A percentile compares a stretch with the other conserved stretches of the same genome.
Evolutionary conservation across 208 protist genomes (phyloP).

Genomic region (Trypanosoma melophagium): DNA sequence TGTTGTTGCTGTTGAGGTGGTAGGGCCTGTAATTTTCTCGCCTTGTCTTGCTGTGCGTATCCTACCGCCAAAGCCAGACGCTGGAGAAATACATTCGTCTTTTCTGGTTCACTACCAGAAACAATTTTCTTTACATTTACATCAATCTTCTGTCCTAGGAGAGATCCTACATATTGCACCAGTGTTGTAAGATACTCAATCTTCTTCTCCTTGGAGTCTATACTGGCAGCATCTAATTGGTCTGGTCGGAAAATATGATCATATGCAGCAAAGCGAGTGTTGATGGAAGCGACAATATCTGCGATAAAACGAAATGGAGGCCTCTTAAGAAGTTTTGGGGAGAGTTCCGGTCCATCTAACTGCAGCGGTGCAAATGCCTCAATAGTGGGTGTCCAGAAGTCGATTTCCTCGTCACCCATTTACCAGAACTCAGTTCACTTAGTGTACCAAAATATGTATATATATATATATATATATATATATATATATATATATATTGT

Average conservation of each 20-base stretch:
- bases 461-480: background rate
- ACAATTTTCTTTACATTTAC: slow-evolving; percentile 89
- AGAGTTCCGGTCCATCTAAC: slow-evolving; percentile 68
- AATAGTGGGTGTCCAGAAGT: slow-evolving; percentile 83
- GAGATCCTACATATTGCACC: slow-evolving; percentile 63
- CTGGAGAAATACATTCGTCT: slow-evolving; percentile 88
- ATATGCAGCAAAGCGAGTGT: slow-evolving; percentile 70
- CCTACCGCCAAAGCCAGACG: slow-evolving; percentile 75
- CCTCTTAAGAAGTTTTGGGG: slow-evolving; percentile 78
- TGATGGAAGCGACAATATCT: slow-evolving; percentile 80
- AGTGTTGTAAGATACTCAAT: slow-evolving; percentile 76
- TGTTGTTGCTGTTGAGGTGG: background rate
- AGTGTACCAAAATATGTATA: background rate
- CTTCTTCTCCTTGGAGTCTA: slow-evolving; percentile 89
- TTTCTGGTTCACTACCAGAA: slow-evolving; percentile 83
- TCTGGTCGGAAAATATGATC: slow-evolving; percentile 62
- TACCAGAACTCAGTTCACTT: background rate
- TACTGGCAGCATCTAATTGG: slow-evolving; percentile 45
- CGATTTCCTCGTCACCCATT: slow-evolving; percentile 28
- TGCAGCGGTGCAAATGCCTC: slow-evolving; percentile 74
- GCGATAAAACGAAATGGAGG: slow-evolving; percentile 92
- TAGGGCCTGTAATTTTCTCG: slow-evolving; percentile 12
- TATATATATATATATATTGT: background rate
- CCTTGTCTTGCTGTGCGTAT: slow-evolving; percentile 80
- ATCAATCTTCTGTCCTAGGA: slow-evolving; percentile 72